Evolutionary conservation across 352 stramenopile genomes (phyloP).

Genomic region (Phytophthora crassamura): DNA sequence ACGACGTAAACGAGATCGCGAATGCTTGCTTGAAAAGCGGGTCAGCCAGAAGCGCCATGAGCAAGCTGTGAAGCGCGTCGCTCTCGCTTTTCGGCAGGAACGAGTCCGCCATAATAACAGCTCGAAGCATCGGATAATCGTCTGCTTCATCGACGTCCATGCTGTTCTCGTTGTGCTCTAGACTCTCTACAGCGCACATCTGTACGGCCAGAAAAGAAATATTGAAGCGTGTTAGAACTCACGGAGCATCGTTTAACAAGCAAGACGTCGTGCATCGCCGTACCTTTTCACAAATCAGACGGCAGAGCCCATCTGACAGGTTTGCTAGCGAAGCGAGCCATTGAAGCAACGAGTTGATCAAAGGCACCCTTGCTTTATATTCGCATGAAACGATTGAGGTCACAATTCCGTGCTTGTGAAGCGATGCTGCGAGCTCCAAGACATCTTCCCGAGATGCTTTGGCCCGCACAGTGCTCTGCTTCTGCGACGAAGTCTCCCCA

Average conservation of each 20-base stretch:
- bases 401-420: slow-evolving; percentile 77
- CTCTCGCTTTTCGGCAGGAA: slow-evolving; percentile 83
- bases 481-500: slow-evolving; percentile 73
- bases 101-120: slow-evolving; percentile 86
- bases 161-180: slow-evolving; percentile 45
- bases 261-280: background rate
- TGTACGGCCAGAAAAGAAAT: slow-evolving; percentile 12
- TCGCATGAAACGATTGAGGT: slow-evolving; percentile 82
- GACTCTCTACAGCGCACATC: slow-evolving; percentile 48
- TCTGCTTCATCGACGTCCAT: slow-evolving; percentile 48
- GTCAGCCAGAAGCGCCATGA: slow-evolving; percentile 97
- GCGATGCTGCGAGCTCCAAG: slow-evolving; percentile 68
- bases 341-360: slow-evolving; percentile 77
- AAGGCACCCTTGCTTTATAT: slow-evolving; percentile 70
- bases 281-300: slow-evolving; percentile 86
- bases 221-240: slow-evolving; percentile 17
- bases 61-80: slow-evolving; percentile 91
- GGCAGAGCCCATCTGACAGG: slow-evolving; percentile 80
- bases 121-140: slow-evolving; percentile 69
- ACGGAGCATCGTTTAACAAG: slow-evolving; percentile 1
- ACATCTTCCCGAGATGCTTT: slow-evolving; percentile 76
- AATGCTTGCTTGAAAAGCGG: slow-evolving; percentile 97
- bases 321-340: slow-evolving; percentile 86
- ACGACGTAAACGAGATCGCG: slow-evolving; percentile 94
- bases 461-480: slow-evolving; percentile 72